These are phyloP conservation scores for Dryadomyces sulphureus DNA, from an alignment of 2,329 filamentous ascomycete species.

Conservation along the genomic window DNA sequence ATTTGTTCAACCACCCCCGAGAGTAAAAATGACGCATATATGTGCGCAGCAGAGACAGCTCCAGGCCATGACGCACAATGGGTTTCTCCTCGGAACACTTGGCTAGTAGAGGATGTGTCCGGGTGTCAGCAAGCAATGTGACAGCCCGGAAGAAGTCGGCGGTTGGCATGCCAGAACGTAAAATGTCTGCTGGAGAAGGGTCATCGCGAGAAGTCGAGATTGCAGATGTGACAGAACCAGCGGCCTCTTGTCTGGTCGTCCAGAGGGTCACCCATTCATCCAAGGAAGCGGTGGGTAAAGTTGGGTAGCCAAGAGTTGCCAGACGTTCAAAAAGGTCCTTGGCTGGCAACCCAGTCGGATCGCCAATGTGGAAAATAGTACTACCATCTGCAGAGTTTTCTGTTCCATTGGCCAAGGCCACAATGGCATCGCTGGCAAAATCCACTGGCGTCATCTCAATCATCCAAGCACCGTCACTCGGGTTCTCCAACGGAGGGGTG, in stretches of 20 bases:
- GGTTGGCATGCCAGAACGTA: constrained; percentile 67
- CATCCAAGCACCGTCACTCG: constrained; percentile 59
- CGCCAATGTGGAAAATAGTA: constrained; percentile 58
- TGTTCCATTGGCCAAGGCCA: constrained; percentile 38
- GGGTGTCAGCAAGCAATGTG: constrained; percentile 57
- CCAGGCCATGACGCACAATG: constrained; percentile 52
- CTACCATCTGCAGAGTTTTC: constrained; percentile 19
- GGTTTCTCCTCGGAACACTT: constrained; percentile 11
- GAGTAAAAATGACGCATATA: constrained; percentile 72
- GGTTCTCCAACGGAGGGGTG: constrained; percentile 25
- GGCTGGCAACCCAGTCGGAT: constrained; percentile 55
- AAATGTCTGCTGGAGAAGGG: constrained; percentile 63
- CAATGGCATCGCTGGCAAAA: constrained; percentile 61
- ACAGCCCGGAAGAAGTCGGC: constrained; percentile 56
- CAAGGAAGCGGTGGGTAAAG: constrained; percentile 44
- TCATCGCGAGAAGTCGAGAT: constrained; percentile 38
- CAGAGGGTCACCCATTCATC: constrained; percentile 63
- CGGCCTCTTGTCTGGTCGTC: constrained; percentile 19
- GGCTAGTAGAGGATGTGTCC: constrained; percentile 46
- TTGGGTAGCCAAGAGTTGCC: constrained; percentile 53
- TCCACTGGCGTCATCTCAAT: constrained; percentile 77
- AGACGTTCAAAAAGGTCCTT: constrained; percentile 50
- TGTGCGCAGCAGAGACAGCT: constrained; percentile 55
- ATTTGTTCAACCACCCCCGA: constrained; percentile 54
- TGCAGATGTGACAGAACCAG: not conserved